Evolutionary conservation across 148 eudicot species (phyloP).

Genomic region (Persicaria maculosa): DNA sequence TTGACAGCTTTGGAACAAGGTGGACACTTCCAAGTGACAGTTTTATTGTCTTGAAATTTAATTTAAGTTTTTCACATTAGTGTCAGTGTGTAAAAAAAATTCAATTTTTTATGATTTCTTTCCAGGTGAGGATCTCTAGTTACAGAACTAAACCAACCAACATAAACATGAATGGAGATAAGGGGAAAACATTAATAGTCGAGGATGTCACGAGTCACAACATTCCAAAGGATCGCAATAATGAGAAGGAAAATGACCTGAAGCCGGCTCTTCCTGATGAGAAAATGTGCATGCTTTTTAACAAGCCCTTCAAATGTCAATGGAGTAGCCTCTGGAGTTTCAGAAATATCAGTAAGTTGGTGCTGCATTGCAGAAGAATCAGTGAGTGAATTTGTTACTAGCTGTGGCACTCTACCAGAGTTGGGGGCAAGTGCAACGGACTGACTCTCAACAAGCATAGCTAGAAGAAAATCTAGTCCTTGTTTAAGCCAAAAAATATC

Average conservation of each 20-base stretch:
- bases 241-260: constrained; percentile 35
- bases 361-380: constrained; percentile 62
- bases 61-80: not conserved
- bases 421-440: constrained; percentile 95
- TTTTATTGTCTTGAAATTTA: too few relatives aligned
- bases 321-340: constrained; percentile 65
- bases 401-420: constrained; percentile 78
- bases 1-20: not conserved
- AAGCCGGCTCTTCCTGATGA: constrained; percentile 72
- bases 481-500: constrained; percentile 99
- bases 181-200: not conserved
- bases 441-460: constrained; percentile 85
- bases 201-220: constrained; percentile 4
- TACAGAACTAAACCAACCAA: not conserved
- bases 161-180: not conserved
- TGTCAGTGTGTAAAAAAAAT: not conserved
- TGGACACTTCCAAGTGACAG: too few relatives aligned
- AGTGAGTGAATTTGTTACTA: constrained; percentile 49
- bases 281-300: constrained; percentile 59
- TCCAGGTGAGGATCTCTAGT: not conserved
- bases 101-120: not conserved
- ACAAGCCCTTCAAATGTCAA: constrained; percentile 76
- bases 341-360: constrained; percentile 51
- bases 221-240: not conserved
- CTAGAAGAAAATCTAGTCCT: constrained; percentile 97